phyloP scores from a whole-genome alignment of 805 yeast species.

The Jamesozyma lodderae region DNA sequence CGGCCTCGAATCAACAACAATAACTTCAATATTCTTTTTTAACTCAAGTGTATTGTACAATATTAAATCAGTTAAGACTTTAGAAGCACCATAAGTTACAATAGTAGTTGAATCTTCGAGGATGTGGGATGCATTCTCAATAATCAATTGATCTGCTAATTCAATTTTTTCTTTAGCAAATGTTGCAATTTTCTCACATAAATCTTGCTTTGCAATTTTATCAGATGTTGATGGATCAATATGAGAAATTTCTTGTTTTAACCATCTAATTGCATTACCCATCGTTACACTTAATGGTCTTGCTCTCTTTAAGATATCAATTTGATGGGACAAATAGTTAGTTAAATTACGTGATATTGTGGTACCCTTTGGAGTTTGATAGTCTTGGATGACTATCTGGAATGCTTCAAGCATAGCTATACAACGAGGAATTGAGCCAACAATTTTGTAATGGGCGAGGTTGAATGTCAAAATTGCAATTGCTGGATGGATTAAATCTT shows the following conservation, averaged over 20 bases:
- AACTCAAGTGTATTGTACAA: conserved; percentile 53
- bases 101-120: conserved; percentile 70
- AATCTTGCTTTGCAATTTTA: conserved; percentile 50
- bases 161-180: conserved; percentile 81
- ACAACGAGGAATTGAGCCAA: conserved; percentile 85
- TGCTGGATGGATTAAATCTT: conserved; percentile 73
- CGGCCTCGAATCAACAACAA: conserved; percentile 89
- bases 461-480: conserved; percentile 70
- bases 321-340: conserved; percentile 80
- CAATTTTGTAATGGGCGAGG: conserved; percentile 73
- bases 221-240: conserved; percentile 61
- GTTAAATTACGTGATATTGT: conserved; percentile 83
- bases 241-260: conserved; percentile 83
- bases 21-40: conserved; percentile 65
- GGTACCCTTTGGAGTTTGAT: conserved; percentile 76
- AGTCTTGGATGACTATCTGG: conserved; percentile 68
- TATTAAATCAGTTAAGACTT: conserved; percentile 69
- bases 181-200: conserved; percentile 62
- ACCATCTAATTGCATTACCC: conserved; percentile 98
- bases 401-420: conserved; percentile 78
- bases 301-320: conserved; percentile 82
- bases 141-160: conserved; percentile 72
- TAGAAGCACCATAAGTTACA: conserved; percentile 81
- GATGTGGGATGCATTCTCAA: conserved; percentile 69
- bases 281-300: conserved; percentile 86